phyloP scores from a whole-genome alignment of 805 yeast species.

The Starmera amethionina region DNA sequence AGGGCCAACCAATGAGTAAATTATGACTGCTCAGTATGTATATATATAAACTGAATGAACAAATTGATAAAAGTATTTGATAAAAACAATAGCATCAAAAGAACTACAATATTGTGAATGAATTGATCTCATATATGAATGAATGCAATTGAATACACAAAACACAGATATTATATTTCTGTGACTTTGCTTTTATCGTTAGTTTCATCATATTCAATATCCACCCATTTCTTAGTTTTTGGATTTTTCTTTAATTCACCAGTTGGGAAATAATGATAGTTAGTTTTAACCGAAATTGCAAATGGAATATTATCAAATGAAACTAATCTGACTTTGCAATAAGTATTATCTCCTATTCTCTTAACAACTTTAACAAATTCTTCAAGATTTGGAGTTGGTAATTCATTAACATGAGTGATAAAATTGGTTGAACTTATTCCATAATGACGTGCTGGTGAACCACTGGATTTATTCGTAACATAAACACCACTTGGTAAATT shows the following conservation, averaged over 20 bases:
- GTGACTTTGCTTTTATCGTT: constrained; percentile 17
- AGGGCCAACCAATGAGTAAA: too few species aligned
- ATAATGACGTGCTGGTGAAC: constrained; percentile 83
- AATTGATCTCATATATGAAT: too few species aligned
- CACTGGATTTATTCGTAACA: constrained; percentile 61
- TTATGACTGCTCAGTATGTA: too few species aligned
- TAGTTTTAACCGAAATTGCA: constrained; percentile 78
- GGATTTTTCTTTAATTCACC: constrained; percentile 43
- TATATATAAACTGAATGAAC: too few species aligned
- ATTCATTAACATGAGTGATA: constrained; percentile 82
- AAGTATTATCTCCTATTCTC: constrained; percentile 66
- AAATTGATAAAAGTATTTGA: too few species aligned
- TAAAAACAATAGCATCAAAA: too few species aligned
- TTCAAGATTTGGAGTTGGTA: constrained; percentile 58
- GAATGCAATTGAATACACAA: too few species aligned
- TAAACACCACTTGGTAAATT: constrained; percentile 78
- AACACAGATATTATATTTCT: constrained; percentile 4
- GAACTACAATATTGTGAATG: too few species aligned
- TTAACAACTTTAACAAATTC: constrained; percentile 59
- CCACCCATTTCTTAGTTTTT: constrained; percentile 42
- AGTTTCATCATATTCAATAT: constrained; percentile 34
- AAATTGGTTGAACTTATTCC: constrained; percentile 72
- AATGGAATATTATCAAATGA: constrained; percentile 81
- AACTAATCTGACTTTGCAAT: constrained; percentile 71
- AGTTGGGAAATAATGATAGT: constrained; percentile 82